A percentile compares a stretch with the other conserved stretches of the same genome.
These are phyloP conservation scores for Tephrocybe rancida DNA, from an alignment of 768 basidiomycete genomes.

Conservation along the genomic window DNA sequence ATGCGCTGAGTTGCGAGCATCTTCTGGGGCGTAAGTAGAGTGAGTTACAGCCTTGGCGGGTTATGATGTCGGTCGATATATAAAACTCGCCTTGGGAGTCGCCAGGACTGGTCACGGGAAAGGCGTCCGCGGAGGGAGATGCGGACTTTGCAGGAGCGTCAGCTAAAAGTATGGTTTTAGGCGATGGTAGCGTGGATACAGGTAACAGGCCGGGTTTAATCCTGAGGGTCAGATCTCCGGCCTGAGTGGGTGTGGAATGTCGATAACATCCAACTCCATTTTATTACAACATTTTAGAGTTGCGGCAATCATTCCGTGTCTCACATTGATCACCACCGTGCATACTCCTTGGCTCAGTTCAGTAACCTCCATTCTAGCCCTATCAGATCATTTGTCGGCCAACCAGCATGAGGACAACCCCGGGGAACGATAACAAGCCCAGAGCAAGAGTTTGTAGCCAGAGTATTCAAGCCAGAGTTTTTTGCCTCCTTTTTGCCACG, in stretches of 20 bases:
- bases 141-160: conserved; percentile 4
- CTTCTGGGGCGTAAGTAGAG: conserved; percentile 23
- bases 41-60: neutral
- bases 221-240: neutral
- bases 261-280: conserved; percentile 8
- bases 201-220: neutral
- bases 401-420: neutral
- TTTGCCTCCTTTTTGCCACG: no score
- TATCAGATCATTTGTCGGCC: neutral
- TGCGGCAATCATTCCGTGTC: conserved; percentile 13
- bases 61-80: neutral
- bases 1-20: conserved; percentile 52
- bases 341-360: neutral
- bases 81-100: conserved; percentile 5
- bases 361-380: neutral
- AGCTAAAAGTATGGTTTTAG: conserved; percentile 6
- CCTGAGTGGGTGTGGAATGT: neutral
- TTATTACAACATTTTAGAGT: conserved; percentile 11
- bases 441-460: no score
- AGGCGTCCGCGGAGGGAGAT: conserved; percentile 9
- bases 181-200: conserved; percentile 11
- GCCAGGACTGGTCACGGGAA: conserved; percentile 9
- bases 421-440: no score
- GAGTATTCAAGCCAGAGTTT: no score
- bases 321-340: conserved; percentile 9